Evolutionary conservation across 768 basidiomycete species (phyloP), one percentile per base, ranked within the genome.

Genomic region (Mycena crocata): DNA sequence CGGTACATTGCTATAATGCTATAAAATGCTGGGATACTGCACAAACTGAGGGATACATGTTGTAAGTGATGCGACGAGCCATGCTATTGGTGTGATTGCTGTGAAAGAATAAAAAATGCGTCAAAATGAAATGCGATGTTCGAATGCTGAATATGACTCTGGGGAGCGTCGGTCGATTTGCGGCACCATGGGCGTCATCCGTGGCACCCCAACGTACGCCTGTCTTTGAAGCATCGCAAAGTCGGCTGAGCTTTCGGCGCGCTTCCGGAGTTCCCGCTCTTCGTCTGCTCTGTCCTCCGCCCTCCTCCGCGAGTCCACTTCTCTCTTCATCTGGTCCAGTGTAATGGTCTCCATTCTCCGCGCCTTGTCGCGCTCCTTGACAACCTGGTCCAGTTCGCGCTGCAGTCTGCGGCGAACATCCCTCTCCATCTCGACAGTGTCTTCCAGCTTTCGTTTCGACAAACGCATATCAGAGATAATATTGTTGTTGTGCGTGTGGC

Each of bases 301-400:
- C 82, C 75, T 88, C 89, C 78, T 90, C 89, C 74, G 91, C 86
- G 54, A 85, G 87, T 77, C 89, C 85, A 72, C 86, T 84, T 75
- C 86, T 66, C 64, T 75, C 60, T 68, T 76, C 44, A 72, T 71
- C 64, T 70, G 71, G 57, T 66, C 67, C 66, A 76, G 60, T 45
- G 78, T 78, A 46, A 69, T 68, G 37, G 31, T 55, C 62, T 80
- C 79, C 73, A 73, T 75, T 50, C 77, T 74, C 21, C 73, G 74
- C 17, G 79, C 76, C 3, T 57, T 57, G 40, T 77, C 73, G 56
- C 78, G 73, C 71, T 81, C 76, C 62, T 78, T 72, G 52, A 75
- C 65, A 46, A 81, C 55, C 55, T 78, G 73, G 51, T 82, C 76
- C 21, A 80, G 69, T 39, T 77, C 73, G 2, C 74, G 71, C 55